Conservation (phyloP, 257 asterid species). For the Galeopsis tetrahit region DNA sequence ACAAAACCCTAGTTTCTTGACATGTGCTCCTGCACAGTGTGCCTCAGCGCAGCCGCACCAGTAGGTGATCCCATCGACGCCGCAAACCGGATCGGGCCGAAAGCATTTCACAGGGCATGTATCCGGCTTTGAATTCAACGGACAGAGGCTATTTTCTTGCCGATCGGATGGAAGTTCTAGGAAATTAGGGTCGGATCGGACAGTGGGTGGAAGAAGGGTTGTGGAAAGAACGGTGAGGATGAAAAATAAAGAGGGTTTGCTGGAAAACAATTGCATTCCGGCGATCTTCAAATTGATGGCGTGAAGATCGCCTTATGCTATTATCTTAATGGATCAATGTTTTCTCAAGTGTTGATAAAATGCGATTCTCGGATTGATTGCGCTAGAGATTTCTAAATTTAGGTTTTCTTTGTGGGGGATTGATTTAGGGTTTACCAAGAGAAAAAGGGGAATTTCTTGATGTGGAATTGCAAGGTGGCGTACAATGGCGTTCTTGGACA, state of each 20-base stretch:
- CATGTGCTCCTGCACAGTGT: conserved; percentile 77
- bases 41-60: conserved; percentile 99
- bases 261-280: conserved; percentile 41
- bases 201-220: conserved; percentile 47
- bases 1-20: conserved; percentile 70
- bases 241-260: conserved; percentile 35
- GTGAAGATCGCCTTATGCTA: conserved; percentile 38
- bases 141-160: conserved; percentile 49
- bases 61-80: conserved; percentile 80
- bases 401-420: conserved; percentile 34
- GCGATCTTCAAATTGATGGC: conserved; percentile 38
- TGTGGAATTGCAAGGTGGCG: conserved; percentile 10
- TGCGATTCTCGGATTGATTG: conserved; percentile 5
- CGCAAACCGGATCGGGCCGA: conserved; percentile 95
- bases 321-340: conserved; percentile 14
- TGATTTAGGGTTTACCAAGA: conserved; percentile 31
- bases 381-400: conserved; percentile 30
- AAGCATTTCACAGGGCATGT: conserved; percentile 85
- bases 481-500: conserved; percentile 15
- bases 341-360: not conserved
- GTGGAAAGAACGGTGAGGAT: conserved; percentile 42
- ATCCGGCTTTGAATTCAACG: conserved; percentile 37
- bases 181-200: conserved; percentile 47
- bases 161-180: conserved; percentile 59
- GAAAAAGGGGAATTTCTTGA: conserved; percentile 10